Evolutionary conservation across 345 rosid species (phyloP).

Genomic region (Syzygium aromaticum): DNA sequence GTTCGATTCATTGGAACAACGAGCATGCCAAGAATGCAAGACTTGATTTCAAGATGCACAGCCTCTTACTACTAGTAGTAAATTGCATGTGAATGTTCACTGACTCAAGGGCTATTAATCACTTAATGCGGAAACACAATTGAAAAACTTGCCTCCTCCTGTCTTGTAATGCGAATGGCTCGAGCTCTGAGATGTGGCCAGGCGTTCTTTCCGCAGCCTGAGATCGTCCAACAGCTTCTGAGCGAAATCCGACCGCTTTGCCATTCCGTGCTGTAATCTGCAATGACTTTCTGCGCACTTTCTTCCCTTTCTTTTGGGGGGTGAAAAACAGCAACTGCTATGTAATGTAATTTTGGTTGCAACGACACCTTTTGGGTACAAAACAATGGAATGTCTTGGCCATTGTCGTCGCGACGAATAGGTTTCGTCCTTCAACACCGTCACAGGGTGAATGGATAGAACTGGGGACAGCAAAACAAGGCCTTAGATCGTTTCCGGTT

Average conservation of each 20-base stretch:
- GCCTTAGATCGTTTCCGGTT: constrained; percentile 29
- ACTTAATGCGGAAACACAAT: background rate
- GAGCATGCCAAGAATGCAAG: background rate
- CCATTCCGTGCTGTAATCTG: constrained; percentile 34
- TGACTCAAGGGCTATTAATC: background rate
- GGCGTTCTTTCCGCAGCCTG: constrained; percentile 60
- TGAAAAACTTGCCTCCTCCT: constrained; percentile 31
- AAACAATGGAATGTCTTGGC: background rate
- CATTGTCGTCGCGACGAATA: background rate
- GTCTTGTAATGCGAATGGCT: constrained; percentile 11
- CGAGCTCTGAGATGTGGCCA: constrained; percentile 48
- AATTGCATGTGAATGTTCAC: background rate
- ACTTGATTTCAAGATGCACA: background rate
- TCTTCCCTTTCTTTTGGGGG: background rate
- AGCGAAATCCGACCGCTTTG: constrained; percentile 75
- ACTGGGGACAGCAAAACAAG: constrained; percentile 4
- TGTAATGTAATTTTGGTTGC: background rate
- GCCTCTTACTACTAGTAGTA: background rate
- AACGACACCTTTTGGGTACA: background rate
- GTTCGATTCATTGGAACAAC: background rate
- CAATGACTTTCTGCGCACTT: background rate
- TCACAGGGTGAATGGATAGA: background rate
- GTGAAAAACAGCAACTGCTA: background rate
- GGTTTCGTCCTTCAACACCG: background rate
- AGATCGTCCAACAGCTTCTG: constrained; percentile 95